A percentile compares a stretch with the other conserved stretches of the same genome.
These are phyloP conservation scores for Cucurbita ficifolia DNA, from an alignment of 306 rosid genomes.

Conservation along the genomic window DNA sequence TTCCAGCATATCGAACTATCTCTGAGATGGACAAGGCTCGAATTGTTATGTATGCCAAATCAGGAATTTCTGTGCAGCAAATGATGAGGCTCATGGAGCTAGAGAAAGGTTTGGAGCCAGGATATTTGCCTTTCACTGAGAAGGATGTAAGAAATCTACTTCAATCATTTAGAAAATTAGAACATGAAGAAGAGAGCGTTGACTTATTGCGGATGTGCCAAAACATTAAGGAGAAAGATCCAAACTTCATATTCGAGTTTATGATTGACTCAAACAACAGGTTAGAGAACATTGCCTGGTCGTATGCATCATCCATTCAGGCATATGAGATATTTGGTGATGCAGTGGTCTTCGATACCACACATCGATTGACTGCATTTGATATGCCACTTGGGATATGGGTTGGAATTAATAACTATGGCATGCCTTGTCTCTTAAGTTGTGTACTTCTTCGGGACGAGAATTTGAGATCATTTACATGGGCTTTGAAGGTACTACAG, in stretches of 20 bases:
- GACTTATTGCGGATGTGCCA: slow-evolving; percentile 87
- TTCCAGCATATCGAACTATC: slow-evolving; percentile 90
- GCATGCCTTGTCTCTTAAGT: slow-evolving; percentile 98
- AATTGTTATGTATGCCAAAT: slow-evolving; percentile 86
- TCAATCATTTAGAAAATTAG: slow-evolving; percentile 80
- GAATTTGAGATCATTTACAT: slow-evolving; percentile 59
- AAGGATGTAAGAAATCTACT: slow-evolving; percentile 90
- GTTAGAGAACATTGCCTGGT: slow-evolving; percentile 85
- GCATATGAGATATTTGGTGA: slow-evolving; percentile 80
- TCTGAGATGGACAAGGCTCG: slow-evolving; percentile 74
- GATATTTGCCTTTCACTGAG: slow-evolving; percentile 85
- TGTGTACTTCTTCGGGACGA: slow-evolving; percentile 80
- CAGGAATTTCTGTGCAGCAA: slow-evolving; percentile 95
- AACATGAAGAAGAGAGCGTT: slow-evolving; percentile 72
- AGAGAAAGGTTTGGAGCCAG: slow-evolving; percentile 88
- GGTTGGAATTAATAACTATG: slow-evolving; percentile 93
- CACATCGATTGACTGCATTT: slow-evolving; percentile 76
- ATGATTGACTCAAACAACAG: slow-evolving; percentile 59
- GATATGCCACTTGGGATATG: slow-evolving; percentile 94
- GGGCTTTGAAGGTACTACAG: slow-evolving; percentile 75
- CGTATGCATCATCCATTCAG: slow-evolving; percentile 80
- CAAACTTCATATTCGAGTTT: slow-evolving; percentile 77
- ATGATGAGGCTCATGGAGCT: slow-evolving; percentile 98
- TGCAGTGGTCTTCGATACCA: slow-evolving; percentile 83
- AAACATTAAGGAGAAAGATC: slow-evolving; percentile 74